These are phyloP conservation scores for Schizochytrium sp. DNA, from an alignment of 108 stramenopile genomes.

Conservation along the genomic window DNA sequence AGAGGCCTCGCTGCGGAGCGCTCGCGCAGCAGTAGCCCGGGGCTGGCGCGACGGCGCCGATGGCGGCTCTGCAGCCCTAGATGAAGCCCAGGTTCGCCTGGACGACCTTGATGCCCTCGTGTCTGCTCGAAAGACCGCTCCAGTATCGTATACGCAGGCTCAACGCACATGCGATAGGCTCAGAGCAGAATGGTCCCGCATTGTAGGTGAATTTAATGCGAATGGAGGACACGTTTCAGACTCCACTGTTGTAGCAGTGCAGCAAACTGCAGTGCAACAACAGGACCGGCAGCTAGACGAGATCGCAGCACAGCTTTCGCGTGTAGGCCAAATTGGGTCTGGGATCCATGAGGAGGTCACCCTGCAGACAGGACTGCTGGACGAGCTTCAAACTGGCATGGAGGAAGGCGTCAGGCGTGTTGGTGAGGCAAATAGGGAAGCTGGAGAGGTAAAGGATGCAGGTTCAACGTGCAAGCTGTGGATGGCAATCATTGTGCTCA, in stretches of 20 bases:
- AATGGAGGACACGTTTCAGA: background rate
- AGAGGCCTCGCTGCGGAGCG: background rate
- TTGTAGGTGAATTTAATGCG: constrained; percentile 8
- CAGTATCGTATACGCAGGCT: background rate
- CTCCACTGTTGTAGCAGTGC: background rate
- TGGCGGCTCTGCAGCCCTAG: background rate
- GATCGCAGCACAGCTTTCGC: constrained; percentile 12
- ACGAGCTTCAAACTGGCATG: constrained; percentile 5
- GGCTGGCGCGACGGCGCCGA: background rate
- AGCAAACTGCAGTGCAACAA: constrained; percentile 29
- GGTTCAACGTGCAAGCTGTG: background rate
- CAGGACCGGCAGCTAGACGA: constrained; percentile 42
- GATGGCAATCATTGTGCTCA: background rate
- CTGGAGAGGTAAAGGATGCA: background rate
- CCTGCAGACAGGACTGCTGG: constrained; percentile 9
- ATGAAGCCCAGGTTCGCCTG: constrained; percentile 23
- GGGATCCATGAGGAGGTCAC: constrained; percentile 5
- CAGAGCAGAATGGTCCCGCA: background rate
- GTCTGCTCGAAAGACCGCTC: background rate
- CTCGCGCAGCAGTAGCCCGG: background rate
- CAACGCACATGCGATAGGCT: background rate
- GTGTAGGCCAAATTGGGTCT: background rate
- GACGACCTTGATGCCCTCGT: constrained; percentile 23
- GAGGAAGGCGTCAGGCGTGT: background rate
- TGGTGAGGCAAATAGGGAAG: background rate